phyloP scores from a whole-genome alignment of 139 green algal species.

The Chlorokybus atmophyticus region DNA sequence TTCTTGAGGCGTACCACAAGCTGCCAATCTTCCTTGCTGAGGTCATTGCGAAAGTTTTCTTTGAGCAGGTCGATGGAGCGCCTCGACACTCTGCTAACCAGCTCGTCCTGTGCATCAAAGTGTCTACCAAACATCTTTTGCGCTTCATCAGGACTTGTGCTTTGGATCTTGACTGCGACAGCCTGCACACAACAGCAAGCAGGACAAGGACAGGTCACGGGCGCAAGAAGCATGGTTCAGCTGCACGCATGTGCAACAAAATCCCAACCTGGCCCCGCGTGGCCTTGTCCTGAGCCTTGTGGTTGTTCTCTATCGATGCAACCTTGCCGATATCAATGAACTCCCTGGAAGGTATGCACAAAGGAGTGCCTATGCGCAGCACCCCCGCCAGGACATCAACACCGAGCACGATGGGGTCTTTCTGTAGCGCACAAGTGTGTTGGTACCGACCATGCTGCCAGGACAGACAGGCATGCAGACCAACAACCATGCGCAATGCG shows the following conservation, averaged over 20 bases:
- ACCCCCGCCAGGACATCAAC: constrained; percentile 73
- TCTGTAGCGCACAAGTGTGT: too few relatives aligned
- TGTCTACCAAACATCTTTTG: constrained; percentile 77
- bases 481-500: too few relatives aligned
- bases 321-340: constrained; percentile 81
- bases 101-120: constrained; percentile 75
- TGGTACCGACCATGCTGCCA: too few relatives aligned
- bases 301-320: constrained; percentile 82
- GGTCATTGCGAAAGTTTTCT: constrained; percentile 62
- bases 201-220: too few relatives aligned
- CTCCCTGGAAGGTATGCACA: constrained; percentile 57
- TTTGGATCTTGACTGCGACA: constrained; percentile 48
- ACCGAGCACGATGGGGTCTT: constrained; percentile 92
- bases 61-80: constrained; percentile 80
- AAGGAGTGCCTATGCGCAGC: constrained; percentile 51
- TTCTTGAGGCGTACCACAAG: constrained; percentile 81
- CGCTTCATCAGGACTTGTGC: constrained; percentile 55
- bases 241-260: too few relatives aligned
- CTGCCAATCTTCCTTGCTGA: constrained; percentile 85
- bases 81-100: constrained; percentile 54
- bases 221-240: too few relatives aligned
- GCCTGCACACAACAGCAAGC: too few relatives aligned
- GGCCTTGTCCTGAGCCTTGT: constrained; percentile 78
- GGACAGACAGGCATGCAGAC: too few relatives aligned
- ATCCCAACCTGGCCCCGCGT: constrained; percentile 64